Conservation (phyloP, 139 green algal species). For the Ostreobium quekettii region DNA sequence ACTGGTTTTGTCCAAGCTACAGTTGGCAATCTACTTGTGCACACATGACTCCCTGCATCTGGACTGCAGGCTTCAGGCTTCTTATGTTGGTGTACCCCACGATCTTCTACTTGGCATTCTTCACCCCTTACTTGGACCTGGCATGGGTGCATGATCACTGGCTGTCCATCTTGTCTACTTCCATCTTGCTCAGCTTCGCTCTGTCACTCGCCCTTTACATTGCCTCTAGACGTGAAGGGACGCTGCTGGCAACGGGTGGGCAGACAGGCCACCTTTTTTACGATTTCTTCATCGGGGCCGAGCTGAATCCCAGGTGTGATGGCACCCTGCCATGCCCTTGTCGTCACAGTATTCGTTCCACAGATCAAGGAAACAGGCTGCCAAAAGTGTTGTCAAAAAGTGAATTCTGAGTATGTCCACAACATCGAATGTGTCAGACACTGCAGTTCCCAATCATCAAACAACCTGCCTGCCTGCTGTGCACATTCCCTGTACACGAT, state of each 20-base stretch:
- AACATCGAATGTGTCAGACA: no score
- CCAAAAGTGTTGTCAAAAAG: constrained; percentile 3
- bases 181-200: constrained; percentile 39
- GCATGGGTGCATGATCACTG: constrained; percentile 71
- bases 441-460: not conserved
- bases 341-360: not conserved
- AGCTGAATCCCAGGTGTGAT: constrained; percentile 91
- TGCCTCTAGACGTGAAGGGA: constrained; percentile 36
- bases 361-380: not conserved
- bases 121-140: constrained; percentile 37
- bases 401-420: no score
- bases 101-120: constrained; percentile 56
- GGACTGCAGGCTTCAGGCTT: constrained; percentile 49
- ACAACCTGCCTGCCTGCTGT: not conserved
- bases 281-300: constrained; percentile 87
- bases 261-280: constrained; percentile 26
- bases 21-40: not conserved
- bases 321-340: no score
- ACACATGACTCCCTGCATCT: not conserved
- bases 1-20: not conserved
- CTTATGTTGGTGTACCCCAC: constrained; percentile 43
- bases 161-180: constrained; percentile 62
- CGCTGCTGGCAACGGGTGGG: constrained; percentile 44
- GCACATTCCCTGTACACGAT: not conserved
- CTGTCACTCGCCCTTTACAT: constrained; percentile 59